phyloP scores from a whole-genome alignment of 2,329 filamentous ascomycete species.

The Talaromyces sp. region DNA sequence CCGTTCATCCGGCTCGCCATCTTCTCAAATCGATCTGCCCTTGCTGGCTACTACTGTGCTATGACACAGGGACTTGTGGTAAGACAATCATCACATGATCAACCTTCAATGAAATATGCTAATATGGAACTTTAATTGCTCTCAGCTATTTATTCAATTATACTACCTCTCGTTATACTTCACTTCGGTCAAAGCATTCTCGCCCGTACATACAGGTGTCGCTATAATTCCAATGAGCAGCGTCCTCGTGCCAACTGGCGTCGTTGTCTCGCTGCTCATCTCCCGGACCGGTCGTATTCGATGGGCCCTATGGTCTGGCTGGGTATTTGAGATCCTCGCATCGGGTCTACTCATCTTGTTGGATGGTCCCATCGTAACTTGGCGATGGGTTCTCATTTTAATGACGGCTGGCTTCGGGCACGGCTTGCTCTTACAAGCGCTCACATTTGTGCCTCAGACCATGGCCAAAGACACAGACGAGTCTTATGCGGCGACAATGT shows the following conservation, averaged over 20 bases:
- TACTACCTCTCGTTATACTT: constrained; percentile 54
- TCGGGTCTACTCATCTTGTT: constrained; percentile 46
- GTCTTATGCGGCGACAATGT: constrained; percentile 61
- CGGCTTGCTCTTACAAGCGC: constrained; percentile 62
- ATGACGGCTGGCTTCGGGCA: constrained; percentile 58
- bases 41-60: constrained; percentile 22
- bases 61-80: constrained; percentile 48
- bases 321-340: constrained; percentile 58
- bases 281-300: constrained; percentile 60
- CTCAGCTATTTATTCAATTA: constrained; percentile 46
- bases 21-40: constrained; percentile 1
- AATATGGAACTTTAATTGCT: constrained; percentile 51
- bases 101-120: background rate
- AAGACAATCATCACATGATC: background rate
- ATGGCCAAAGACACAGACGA: constrained; percentile 55
- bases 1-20: constrained; percentile 5
- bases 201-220: constrained; percentile 54
- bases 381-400: constrained; percentile 60
- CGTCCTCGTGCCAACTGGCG: constrained; percentile 60
- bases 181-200: constrained; percentile 51
- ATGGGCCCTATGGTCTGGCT: constrained; percentile 60
- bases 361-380: background rate
- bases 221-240: constrained; percentile 59
- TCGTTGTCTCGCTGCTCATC: constrained; percentile 50
- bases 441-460: constrained; percentile 63